These are phyloP conservation scores for Pichia sp. DNA, from an alignment of 1,139 yeast species.

Conservation along the genomic window DNA sequence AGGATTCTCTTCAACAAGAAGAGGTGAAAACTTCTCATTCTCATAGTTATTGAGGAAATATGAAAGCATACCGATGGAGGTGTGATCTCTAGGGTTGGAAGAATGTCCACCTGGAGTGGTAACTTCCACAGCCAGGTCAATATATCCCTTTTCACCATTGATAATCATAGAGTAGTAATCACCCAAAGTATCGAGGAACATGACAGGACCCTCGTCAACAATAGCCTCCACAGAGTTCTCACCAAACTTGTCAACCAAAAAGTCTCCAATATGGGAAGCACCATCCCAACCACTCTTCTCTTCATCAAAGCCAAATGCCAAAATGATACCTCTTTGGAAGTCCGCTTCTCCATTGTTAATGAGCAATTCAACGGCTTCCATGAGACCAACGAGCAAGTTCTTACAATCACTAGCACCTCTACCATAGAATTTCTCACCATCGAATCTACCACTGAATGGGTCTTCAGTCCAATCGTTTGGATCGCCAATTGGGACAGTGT, in stretches of 20 bases:
- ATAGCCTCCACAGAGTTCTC: constrained; percentile 46
- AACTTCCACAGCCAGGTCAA: constrained; percentile 42
- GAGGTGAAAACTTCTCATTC: constrained; percentile 38
- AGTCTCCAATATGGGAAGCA: constrained; percentile 38
- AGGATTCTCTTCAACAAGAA: constrained; percentile 44
- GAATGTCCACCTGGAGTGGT: constrained; percentile 68
- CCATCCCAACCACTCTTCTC: constrained; percentile 59
- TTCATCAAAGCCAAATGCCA: constrained; percentile 70
- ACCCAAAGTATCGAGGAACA: constrained; percentile 24
- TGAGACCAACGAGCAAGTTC: constrained; percentile 45
- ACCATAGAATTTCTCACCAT: constrained; percentile 53
- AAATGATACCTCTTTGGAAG: constrained; percentile 50
- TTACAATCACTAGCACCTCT: constrained; percentile 65
- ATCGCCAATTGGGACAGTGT: constrained; percentile 67
- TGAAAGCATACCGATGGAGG: constrained; percentile 65
- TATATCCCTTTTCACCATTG: constrained; percentile 61
- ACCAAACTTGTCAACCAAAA: constrained; percentile 46
- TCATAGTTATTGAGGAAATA: constrained; percentile 46
- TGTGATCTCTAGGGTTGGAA: constrained; percentile 64
- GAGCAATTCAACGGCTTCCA: constrained; percentile 51
- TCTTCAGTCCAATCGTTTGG: constrained; percentile 61
- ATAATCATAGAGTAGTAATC: constrained; percentile 35
- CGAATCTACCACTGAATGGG: constrained; percentile 66
- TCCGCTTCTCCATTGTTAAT: constrained; percentile 35
- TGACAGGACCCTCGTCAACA: constrained; percentile 59